phyloP scores from a whole-genome alignment of 2,329 filamentous ascomycete genomes.

The Rhexocercosporidium sp. region DNA sequence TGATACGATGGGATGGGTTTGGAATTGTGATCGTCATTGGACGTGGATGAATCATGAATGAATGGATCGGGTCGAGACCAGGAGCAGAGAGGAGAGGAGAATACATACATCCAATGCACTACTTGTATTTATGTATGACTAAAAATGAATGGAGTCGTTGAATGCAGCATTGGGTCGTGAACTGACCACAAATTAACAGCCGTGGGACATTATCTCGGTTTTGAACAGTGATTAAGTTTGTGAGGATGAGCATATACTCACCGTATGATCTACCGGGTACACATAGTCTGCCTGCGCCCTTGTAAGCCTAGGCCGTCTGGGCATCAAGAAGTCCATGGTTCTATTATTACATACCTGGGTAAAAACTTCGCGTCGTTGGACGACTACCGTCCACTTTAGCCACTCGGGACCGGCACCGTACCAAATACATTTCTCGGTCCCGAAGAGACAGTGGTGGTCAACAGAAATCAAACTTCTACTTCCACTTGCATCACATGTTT shows the following conservation, averaged over 20 bases:
- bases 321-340: too few relatives aligned
- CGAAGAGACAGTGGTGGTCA: too few relatives aligned
- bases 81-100: background rate
- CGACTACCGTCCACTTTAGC: background rate
- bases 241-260: background rate
- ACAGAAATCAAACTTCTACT: too few relatives aligned
- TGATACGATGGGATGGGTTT: background rate
- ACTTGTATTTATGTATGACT: constrained; percentile 5
- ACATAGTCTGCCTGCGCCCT: too few relatives aligned
- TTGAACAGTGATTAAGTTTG: background rate
- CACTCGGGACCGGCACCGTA: too few relatives aligned
- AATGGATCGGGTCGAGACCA: background rate
- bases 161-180: too few relatives aligned
- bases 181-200: too few relatives aligned
- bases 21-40: background rate
- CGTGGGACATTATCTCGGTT: too few relatives aligned
- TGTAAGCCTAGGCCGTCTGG: too few relatives aligned
- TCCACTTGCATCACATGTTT: too few relatives aligned
- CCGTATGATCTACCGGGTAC: too few relatives aligned
- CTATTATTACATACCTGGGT: background rate
- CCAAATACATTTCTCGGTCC: too few relatives aligned
- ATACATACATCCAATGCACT: constrained; percentile 4
- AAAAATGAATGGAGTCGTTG: background rate
- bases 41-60: background rate
- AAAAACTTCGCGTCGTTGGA: background rate